These are phyloP conservation scores for Pseudodiploospora longispora DNA, from an alignment of 2,329 filamentous ascomycete genomes.

Conservation along the genomic window DNA sequence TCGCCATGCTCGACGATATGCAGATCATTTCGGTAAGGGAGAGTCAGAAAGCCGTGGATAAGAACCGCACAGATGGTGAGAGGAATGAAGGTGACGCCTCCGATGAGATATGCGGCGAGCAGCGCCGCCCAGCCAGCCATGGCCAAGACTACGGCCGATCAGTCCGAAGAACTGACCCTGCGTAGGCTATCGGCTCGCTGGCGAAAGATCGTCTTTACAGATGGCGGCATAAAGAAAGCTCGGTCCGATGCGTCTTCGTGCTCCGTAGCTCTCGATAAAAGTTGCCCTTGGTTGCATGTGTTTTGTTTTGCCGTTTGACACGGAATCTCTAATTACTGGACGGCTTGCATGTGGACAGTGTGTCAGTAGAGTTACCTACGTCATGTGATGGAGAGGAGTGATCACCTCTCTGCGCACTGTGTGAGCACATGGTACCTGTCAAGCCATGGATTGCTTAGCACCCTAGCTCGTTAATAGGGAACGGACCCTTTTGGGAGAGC, in stretches of 20 bases:
- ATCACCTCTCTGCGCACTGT: neutral
- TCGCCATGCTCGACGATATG: slow-evolving; percentile 19
- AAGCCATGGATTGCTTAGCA: too few species aligned
- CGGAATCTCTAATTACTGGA: neutral
- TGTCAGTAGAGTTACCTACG: neutral
- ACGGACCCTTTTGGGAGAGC: too few species aligned
- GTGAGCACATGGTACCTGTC: too few species aligned
- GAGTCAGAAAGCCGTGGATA: slow-evolving; percentile 59
- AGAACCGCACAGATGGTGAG: slow-evolving; percentile 55
- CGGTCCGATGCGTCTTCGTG: neutral
- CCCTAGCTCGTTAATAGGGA: too few species aligned
- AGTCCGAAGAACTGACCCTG: neutral
- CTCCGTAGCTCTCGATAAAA: neutral
- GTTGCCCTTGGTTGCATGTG: neutral
- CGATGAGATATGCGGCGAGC: slow-evolving; percentile 71
- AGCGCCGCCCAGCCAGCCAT: slow-evolving; percentile 51
- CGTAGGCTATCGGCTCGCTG: neutral
- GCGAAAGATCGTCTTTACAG: neutral
- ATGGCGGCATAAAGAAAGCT: neutral
- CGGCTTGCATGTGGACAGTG: neutral
- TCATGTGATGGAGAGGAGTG: slow-evolving; percentile 1
- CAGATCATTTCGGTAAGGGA: slow-evolving; percentile 46
- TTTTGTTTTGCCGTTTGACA: neutral
- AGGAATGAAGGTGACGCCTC: slow-evolving; percentile 82
- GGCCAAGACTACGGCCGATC: slow-evolving; percentile 9